Base-by-base conservation (phyloP, 2,329 filamentous ascomycete genomes). In the Penicillium sp. region DNA sequence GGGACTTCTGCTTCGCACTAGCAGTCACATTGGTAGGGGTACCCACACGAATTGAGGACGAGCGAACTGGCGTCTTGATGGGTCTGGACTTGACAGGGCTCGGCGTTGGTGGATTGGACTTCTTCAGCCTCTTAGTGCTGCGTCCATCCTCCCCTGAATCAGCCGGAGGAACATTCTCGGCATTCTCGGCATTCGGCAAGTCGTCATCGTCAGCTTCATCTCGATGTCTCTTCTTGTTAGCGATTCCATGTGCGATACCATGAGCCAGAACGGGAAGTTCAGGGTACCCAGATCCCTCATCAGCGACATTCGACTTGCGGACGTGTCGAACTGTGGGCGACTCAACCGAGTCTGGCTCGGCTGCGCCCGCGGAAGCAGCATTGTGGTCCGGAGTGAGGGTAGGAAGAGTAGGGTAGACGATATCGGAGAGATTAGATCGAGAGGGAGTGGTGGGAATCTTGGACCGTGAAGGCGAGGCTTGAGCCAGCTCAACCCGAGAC, bases 241-340 rank as follows among this genome's bases (percentile, higher is more conserved):
- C 64, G 48, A 78, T 74, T 1, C 76, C 76, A 59, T 80, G 78
- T 25, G 76, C 65, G 54, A 78, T 73, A 16, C 76, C 75, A 55
- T 80, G 77, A 5, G 76, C 67, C 46, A 80, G 73, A n/a, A 72
- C 70, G 3, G 75, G 68, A 38, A 75, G 59, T 25, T 71, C 73
- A 8, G 72, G 69, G 57, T 76, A 68, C 7, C 60, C 58, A 52
- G 60, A 53, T 28, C 48, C 57, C 26, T 66, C 60, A 11, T 64
- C 57, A 13, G 64, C 57, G 14, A 59, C 60, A 16, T 69, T 72
- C 4, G 77, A 78, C 1, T 71, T 70, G 38, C 76, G 73, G 42
- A 81, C 76, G 16, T 74, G 73, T 33, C 80, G 78, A 60, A 81
- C 77, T 6, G 76, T 76, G 11, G 78, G 72, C 1, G 75, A 70